Percentiles rank a stretch among this genome's conserved stretches.
Evolutionary conservation across 345 rosid species (phyloP).

Genomic region (Sisymbrium irio): DNA sequence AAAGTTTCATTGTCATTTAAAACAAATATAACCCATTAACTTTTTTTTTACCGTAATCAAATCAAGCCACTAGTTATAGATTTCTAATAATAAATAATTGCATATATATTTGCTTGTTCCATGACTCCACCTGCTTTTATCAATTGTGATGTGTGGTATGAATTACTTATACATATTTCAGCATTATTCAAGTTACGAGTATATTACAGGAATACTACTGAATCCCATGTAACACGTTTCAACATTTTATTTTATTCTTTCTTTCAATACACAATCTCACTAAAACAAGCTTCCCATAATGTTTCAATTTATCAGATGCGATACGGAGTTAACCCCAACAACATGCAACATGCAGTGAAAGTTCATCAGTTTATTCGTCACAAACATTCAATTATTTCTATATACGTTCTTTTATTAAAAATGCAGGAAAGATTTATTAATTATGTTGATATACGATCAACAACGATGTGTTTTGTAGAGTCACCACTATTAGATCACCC

Average conservation of each 20-base stretch:
- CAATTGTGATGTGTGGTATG: neutral
- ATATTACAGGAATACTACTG: neutral
- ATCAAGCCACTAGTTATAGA: neutral
- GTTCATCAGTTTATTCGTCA: neutral
- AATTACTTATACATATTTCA: neutral
- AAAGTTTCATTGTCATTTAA: neutral
- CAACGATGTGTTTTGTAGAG: neutral
- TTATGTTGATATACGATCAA: neutral
- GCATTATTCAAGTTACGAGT: neutral
- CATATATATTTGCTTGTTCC: neutral
- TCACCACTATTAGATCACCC: neutral
- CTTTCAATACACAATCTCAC: neutral
- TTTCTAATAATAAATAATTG: neutral
- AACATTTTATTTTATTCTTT: neutral
- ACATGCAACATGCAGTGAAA: neutral
- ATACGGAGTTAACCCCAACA: neutral
- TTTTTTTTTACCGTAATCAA: neutral
- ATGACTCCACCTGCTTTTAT: neutral
- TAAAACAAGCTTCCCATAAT: neutral
- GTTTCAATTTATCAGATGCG: neutral
- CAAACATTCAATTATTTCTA: too few relatives aligned
- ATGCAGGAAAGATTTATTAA: neutral
- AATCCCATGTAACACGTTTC: neutral
- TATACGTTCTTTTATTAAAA: neutral
- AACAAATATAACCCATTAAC: neutral